These are phyloP conservation scores for Oryza glaberrima DNA, from an alignment of 176 grass and related monocot genomes.

Conservation along the genomic window DNA sequence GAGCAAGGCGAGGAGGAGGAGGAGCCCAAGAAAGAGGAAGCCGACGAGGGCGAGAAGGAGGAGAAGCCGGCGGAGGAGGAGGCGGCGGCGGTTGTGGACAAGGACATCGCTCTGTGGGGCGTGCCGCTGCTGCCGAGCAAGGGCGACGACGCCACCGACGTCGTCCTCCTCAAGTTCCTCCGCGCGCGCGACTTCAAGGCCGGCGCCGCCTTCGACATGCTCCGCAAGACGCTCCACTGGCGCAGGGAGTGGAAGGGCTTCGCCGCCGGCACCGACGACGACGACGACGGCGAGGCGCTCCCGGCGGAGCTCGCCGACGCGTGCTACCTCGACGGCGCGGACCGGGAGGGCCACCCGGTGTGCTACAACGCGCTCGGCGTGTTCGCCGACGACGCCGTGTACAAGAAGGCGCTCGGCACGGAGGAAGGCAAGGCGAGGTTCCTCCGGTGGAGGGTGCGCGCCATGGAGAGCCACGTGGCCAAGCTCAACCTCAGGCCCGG, in stretches of 20 bases:
- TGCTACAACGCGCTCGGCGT: constrained; percentile 78
- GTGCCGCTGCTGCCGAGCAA: constrained; percentile 86
- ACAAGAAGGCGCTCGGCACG: constrained; percentile 60
- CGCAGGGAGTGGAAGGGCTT: constrained; percentile 65
- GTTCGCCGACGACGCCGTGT: constrained; percentile 68
- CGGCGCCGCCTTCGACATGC: constrained; percentile 87
- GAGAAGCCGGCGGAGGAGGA: background rate
- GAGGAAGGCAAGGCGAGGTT: constrained; percentile 77
- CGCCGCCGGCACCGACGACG: background rate
- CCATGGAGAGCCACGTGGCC: constrained; percentile 83
- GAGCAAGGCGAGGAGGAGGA: constrained; percentile 8
- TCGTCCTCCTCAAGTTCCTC: constrained; percentile 96
- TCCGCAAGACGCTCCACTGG: constrained; percentile 73
- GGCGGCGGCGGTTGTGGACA: constrained; percentile 21
- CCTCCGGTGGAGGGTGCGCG: constrained; percentile 74
- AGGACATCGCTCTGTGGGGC: constrained; percentile 74
- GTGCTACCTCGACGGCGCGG: constrained; percentile 72
- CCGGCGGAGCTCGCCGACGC: constrained; percentile 50
- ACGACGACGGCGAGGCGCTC: constrained; percentile 11
- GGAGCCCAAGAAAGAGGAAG: constrained; percentile 17
- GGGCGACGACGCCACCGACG: constrained; percentile 65
- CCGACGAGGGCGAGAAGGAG: constrained; percentile 4
- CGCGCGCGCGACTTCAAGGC: constrained; percentile 96
- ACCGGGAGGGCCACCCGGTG: constrained; percentile 90
- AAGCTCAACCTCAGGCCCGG: constrained; percentile 75